phyloP scores from a whole-genome alignment of 2,329 filamentous ascomycete species.

The Scedosporium aurantiacum region DNA sequence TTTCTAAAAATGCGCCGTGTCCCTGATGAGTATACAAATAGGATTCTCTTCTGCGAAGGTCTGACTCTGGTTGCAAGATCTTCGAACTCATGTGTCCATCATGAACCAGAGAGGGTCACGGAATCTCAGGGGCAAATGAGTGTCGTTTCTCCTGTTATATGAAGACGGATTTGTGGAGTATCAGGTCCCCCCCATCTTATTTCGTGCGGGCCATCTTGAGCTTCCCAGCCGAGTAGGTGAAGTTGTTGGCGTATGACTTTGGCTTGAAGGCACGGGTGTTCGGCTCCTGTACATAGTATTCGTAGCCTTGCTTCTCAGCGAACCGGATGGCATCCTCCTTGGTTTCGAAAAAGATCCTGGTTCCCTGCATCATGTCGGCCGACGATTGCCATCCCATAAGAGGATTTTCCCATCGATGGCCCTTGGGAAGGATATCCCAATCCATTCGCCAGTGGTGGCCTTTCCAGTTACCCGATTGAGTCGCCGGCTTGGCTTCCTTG shows the following conservation, averaged over 20 bases:
- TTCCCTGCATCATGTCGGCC: conserved; percentile 89
- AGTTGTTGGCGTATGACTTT: conserved; percentile 97
- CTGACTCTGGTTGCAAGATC: too few relatives aligned
- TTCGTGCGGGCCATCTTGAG: conserved; percentile 80
- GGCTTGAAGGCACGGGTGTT: conserved; percentile 75
- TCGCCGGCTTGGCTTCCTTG: conserved; percentile 83
- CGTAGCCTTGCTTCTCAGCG: conserved; percentile 97
- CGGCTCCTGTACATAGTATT: conserved; percentile 97
- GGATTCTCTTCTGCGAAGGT: neutral
- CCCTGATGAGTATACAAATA: neutral
- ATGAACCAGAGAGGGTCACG: too few relatives aligned
- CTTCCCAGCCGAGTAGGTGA: conserved; percentile 73
- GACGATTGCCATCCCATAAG: conserved; percentile 98
- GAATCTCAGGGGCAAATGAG: too few relatives aligned
- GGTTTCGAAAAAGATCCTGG: conserved; percentile 75
- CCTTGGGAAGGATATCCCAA: conserved; percentile 88
- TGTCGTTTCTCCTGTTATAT: neutral
- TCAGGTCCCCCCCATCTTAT: conserved; percentile 30
- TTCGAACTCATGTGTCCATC: too few relatives aligned
- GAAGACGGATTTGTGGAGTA: neutral
- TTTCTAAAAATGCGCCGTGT: neutral
- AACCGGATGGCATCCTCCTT: conserved; percentile 95
- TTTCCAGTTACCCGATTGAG: conserved; percentile 85
- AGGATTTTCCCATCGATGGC: conserved; percentile 95
- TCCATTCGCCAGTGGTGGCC: conserved; percentile 90